These are phyloP conservation scores for Decorospora gaudefroyi DNA, from an alignment of 2,329 filamentous ascomycete species.

Conservation along the genomic window DNA sequence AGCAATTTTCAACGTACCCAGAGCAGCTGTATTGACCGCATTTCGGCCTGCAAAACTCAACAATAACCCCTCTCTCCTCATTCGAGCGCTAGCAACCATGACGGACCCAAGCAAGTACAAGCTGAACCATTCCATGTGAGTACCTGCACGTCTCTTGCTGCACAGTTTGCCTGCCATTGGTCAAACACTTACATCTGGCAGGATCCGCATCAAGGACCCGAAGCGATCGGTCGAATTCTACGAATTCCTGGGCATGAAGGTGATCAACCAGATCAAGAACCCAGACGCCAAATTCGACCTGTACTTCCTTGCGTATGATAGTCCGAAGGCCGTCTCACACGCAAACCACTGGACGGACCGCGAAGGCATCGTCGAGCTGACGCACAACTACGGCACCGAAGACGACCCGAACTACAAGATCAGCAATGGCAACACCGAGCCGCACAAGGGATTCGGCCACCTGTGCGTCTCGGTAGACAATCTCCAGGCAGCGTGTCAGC, in stretches of 20 bases:
- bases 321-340: slow-evolving; percentile 71
- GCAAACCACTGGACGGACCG: slow-evolving; percentile 79
- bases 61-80: slow-evolving; percentile 14
- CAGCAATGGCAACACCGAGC: slow-evolving; percentile 89
- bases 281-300: slow-evolving; percentile 91
- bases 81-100: slow-evolving; percentile 54
- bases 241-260: slow-evolving; percentile 84
- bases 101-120: slow-evolving; percentile 65
- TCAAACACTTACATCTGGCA: slow-evolving; percentile 13
- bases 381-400: slow-evolving; percentile 86
- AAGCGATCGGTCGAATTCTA: slow-evolving; percentile 86
- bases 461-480: slow-evolving; percentile 71
- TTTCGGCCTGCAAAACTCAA: slow-evolving; percentile 13
- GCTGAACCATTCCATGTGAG: slow-evolving; percentile 63
- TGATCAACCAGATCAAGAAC: slow-evolving; percentile 78
- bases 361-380: slow-evolving; percentile 86
- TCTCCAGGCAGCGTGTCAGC: slow-evolving; percentile 85
- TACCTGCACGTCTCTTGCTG: slow-evolving; percentile 19
- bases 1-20: slow-evolving; percentile 10
- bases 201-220: slow-evolving; percentile 87
- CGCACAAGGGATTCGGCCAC: slow-evolving; percentile 82
- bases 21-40: slow-evolving; percentile 12
- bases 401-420: slow-evolving; percentile 77
- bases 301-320: slow-evolving; percentile 92
- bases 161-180: slow-evolving; percentile 7